phyloP scores from a whole-genome alignment of 805 yeast species.

The Nakazawaea molendinolei region DNA sequence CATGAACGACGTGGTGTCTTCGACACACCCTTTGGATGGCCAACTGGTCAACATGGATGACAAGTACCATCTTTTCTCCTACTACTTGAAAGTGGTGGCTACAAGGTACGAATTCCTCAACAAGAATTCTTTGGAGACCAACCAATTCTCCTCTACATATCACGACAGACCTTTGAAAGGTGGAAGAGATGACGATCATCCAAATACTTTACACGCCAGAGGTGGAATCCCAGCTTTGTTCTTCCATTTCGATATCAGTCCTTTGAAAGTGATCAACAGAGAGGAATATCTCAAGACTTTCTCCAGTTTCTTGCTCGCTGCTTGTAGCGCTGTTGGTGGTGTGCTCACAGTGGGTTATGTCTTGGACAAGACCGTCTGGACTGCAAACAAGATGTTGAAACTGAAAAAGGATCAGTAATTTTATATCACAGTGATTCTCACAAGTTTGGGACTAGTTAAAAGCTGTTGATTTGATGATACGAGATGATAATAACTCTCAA shows the following conservation, averaged over 20 bases:
- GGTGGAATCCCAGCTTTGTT: constrained; percentile 93
- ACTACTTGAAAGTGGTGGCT: constrained; percentile 84
- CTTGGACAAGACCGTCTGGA: constrained; percentile 81
- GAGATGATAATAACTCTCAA: neutral
- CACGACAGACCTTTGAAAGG: constrained; percentile 85
- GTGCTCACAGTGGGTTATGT: constrained; percentile 89
- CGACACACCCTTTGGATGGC: constrained; percentile 68
- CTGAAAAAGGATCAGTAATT: constrained; percentile 49
- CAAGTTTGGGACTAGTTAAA: neutral
- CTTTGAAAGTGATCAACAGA: constrained; percentile 81
- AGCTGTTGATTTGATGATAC: neutral
- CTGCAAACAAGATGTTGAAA: constrained; percentile 72
- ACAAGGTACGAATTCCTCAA: constrained; percentile 73
- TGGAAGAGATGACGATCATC: constrained; percentile 89
- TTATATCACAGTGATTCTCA: neutral
- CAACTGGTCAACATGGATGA: constrained; percentile 30
- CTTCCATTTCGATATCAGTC: constrained; percentile 86
- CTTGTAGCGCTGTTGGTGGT: constrained; percentile 88
- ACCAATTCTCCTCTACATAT: constrained; percentile 82
- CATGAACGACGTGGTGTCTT: constrained; percentile 25
- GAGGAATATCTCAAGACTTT: constrained; percentile 71
- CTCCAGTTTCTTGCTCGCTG: constrained; percentile 77
- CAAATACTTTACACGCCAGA: constrained; percentile 68
- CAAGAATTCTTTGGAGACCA: constrained; percentile 57
- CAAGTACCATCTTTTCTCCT: constrained; percentile 62